A percentile compares a stretch with the other conserved stretches of the same genome.
Evolutionary conservation across 108 stramenopile genomes (phyloP).

Genomic region (Conticribra guillardii): DNA sequence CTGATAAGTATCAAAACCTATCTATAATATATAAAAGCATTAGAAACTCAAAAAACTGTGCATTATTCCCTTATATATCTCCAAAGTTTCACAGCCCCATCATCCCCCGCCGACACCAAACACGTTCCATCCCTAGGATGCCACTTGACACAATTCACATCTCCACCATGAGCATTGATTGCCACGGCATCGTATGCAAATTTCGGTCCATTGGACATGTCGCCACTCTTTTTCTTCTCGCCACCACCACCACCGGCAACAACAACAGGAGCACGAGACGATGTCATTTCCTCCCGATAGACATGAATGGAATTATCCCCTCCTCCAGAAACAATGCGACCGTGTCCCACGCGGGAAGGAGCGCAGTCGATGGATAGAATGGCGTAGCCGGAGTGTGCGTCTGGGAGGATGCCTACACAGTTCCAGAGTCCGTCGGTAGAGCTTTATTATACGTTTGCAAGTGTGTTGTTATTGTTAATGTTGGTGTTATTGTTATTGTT

Average conservation of each 20-base stretch:
- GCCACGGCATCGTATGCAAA: constrained; percentile 61
- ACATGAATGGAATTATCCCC: constrained; percentile 87
- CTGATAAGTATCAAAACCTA: no score
- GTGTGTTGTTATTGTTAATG: background rate
- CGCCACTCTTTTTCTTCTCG: no score
- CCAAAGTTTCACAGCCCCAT: constrained; percentile 87
- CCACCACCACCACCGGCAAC: no score
- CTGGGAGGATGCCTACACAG: constrained; percentile 72
- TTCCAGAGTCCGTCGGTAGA: constrained; percentile 64
- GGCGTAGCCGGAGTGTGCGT: constrained; percentile 66
- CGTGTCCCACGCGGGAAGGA: constrained; percentile 74
- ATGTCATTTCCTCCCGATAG: constrained; percentile 65
- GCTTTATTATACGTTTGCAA: background rate
- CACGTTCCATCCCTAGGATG: constrained; percentile 82
- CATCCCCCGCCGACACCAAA: constrained; percentile 88
- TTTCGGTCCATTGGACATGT: constrained; percentile 62
- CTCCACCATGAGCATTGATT: constrained; percentile 73
- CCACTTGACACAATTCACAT: constrained; percentile 97
- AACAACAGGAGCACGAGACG: no score
- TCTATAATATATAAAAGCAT: no score
- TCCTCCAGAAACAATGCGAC: constrained; percentile 80
- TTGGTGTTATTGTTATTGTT: background rate
- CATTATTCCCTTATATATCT: no score
- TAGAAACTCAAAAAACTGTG: no score
- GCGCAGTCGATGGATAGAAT: constrained; percentile 85